Evolutionary conservation across 2,329 filamentous ascomycete species (phyloP), one percentile per base, ranked within the genome.

Genomic region (Emmonsia crescens): DNA sequence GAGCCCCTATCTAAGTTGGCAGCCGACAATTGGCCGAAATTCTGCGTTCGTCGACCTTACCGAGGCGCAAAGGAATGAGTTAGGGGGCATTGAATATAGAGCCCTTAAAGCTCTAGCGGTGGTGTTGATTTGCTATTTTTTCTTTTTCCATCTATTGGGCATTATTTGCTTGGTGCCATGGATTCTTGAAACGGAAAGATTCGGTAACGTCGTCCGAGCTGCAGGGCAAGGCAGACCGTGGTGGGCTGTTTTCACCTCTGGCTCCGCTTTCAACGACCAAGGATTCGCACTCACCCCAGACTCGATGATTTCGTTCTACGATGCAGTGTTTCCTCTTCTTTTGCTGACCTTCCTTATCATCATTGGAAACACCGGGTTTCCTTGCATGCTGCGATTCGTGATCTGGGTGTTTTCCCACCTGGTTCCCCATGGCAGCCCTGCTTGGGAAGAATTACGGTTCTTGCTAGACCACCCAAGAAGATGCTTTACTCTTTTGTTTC

Each of bases 51-150:
- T 94, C 14, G 90, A 92, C 67, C 75, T 99, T 66, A 89, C 88
- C 0, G 88, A 96, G 67, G 91, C 94, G 65, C 91, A 99, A 75
- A 85, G 94, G 66, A 92, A 99, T 71, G 94, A 99, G 74, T 78
- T 99, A 2, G 94, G 94, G 12, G 94, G 94, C 24, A 96, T 99
- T 65, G 94, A 99, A 73, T 99, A 99, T 71, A 87, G 94, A 5
- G 89, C 93, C 0, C 74, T 99, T 63, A 95, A 96, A 73, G 90
- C 91, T 1, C 77, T 99, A 56, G 89, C 89, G 1, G 72, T 90
- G 33, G 85, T 97, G 36, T 78, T 97, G 24, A 81, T 89, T 2
- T 78, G 77, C 8, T 99, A 97, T 74, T 96, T 89, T 70, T 83
- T 91, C 71, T 86, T 88, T 0, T 96, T 96, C 68, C 89, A 91